A percentile compares a stretch with the other conserved stretches of the same genome.
Evolutionary conservation across 257 asterid genomes (phyloP).

Genomic region (Solanum lignicaule): DNA sequence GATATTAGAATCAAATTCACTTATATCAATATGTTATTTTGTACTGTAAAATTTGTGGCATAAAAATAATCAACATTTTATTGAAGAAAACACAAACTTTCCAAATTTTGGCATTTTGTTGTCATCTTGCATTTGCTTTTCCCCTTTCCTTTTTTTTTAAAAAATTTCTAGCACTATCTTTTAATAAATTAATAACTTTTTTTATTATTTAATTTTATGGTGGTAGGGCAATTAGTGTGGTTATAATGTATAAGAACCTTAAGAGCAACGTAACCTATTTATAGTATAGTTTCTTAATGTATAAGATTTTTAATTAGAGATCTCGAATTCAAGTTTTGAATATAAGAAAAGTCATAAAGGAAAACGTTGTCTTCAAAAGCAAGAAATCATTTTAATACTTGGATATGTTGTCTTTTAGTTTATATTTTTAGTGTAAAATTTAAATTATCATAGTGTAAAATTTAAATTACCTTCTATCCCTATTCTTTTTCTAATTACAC

Average conservation of each 20-base stretch:
- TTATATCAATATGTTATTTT: neutral
- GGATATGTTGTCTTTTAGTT: neutral
- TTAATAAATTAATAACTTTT: neutral
- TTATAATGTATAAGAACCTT: neutral
- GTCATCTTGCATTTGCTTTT: neutral
- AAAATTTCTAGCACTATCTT: neutral
- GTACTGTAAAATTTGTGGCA: neutral
- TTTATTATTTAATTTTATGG: neutral
- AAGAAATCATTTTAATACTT: neutral
- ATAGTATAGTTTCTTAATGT: neutral
- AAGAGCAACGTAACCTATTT: neutral
- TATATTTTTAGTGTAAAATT: neutral
- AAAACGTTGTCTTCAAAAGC: neutral
- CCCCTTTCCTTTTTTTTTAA: neutral
- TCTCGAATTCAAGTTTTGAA: neutral
- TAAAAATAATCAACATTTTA: neutral
- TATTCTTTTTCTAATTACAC: too few relatives aligned
- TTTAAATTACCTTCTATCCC: too few relatives aligned
- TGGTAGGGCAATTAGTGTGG: neutral
- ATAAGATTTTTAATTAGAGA: neutral
- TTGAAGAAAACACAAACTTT: neutral
- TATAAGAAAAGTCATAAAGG: fast-evolving
- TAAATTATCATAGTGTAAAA: neutral
- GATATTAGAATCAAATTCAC: neutral
- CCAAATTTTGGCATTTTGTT: neutral